Base-by-base conservation (phyloP, 225 moss, liverwort and hornwort genomes). In the Pseudisothecium myosuroides region DNA sequence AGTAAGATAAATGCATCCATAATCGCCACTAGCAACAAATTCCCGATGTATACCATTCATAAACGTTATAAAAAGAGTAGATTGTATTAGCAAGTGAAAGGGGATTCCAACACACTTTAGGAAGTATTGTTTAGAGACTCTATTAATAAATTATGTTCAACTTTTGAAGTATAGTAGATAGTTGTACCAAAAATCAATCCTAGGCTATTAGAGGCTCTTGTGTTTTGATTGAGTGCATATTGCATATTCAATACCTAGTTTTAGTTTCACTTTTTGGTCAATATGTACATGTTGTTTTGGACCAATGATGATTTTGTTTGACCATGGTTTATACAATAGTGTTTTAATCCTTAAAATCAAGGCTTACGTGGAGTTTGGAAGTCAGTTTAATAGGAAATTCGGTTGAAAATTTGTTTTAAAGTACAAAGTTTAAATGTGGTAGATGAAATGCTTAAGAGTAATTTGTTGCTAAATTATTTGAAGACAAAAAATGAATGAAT, bases 261-360 rank as follows among this genome's bases (percentile, higher is more conserved):
- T 12, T 67, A 37, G 12, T 11, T 37, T 67, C 4, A 3, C 1
- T 43, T 72, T 0, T 43, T 72, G 9, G 15, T 43, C 15, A 2
- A 43, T 41, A 15, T n/a, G 1, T 43, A 72, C 5, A 12, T 72
- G 1, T 71, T 71, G 14, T 0, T 26, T 72, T 27, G 3, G 15
- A 0, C 3, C 3, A 72, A 27, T 16, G 27, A 16, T 24, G 4
- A 27, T 27, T 43, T 27, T 5, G 5, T 15, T 1, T 15, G 14
- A 71, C 1, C 0, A 2, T 27, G 2, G 2, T 9, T 72, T 16
- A 5, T 27, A 27, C 0, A 0, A 0, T 43, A 43, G 27, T 43
- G 6, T 43, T n/a, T 43, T 16, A 72, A 27, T 10, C 16, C 28
- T 41, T 41, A 9, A 43, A 9, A 24, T n/a, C 6, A n/a, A n/a